Percentiles rank a stretch among this genome's conserved stretches.
phyloP scores from a whole-genome alignment of 768 basidiomycete genomes.

The Pholiota conissans region DNA sequence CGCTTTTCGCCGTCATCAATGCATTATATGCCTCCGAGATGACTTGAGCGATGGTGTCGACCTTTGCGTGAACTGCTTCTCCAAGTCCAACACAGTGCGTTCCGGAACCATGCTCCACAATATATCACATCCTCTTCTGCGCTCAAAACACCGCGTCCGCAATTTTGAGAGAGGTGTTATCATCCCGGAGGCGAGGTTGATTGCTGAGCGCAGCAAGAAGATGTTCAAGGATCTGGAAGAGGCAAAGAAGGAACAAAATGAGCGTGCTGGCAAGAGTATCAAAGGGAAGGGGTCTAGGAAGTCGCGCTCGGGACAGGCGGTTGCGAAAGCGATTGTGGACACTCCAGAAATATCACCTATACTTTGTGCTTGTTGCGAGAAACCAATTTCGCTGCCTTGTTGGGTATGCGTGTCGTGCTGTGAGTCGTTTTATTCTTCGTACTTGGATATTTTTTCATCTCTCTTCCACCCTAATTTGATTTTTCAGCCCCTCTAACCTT shows the following conservation, averaged over 20 bases:
- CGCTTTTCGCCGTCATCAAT: conserved; percentile 9
- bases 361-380: conserved; percentile 7
- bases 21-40: conserved; percentile 14
- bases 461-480: conserved; percentile 3
- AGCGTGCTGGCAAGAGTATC: background rate
- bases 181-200: conserved; percentile 9
- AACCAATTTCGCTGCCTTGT: conserved; percentile 2
- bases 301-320: background rate
- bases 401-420: conserved; percentile 15
- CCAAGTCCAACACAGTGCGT: background rate
- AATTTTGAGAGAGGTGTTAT: conserved; percentile 7
- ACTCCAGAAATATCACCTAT: background rate
- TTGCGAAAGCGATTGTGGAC: background rate
- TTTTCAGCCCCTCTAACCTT: background rate
- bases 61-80: conserved; percentile 13
- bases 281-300: conserved; percentile 2
- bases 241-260: background rate
- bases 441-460: background rate
- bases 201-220: conserved; percentile 10
- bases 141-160: conserved; percentile 4
- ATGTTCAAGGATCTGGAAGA: conserved; percentile 3
- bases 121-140: conserved; percentile 14
- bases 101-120: background rate
- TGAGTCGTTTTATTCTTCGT: background rate
- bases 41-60: conserved; percentile 9